Conservation (phyloP, 352 stramenopile genomes). For the Phytophthora hybrid region DNA sequence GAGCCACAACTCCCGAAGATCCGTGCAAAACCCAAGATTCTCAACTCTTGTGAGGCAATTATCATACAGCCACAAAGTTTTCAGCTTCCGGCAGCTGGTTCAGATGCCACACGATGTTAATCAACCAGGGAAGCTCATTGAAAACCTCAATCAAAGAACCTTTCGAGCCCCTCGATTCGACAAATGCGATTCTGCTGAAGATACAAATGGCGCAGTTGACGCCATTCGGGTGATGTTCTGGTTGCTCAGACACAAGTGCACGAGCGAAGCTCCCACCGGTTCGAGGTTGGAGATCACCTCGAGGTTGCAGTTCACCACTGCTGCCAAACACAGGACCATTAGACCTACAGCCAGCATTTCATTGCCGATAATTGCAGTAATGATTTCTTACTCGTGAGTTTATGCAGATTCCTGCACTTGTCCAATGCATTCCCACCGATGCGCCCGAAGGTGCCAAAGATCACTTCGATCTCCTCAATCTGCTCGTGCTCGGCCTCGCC, state of each 20-base stretch:
- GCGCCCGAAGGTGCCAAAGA: constrained; percentile 75
- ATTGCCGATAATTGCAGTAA: background rate
- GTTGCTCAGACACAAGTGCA: constrained; percentile 82
- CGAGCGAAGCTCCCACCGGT: constrained; percentile 65
- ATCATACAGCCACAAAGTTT: constrained; percentile 80
- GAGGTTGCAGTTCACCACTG: constrained; percentile 83
- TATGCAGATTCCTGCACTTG: constrained; percentile 59
- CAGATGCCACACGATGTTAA: background rate
- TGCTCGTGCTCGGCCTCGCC: constrained; percentile 71
- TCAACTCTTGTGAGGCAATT: constrained; percentile 76
- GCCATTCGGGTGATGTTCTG: constrained; percentile 69
- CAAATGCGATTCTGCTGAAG: constrained; percentile 86
- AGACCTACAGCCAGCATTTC: background rate
- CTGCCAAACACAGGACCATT: background rate
- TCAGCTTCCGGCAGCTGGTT: constrained; percentile 65
- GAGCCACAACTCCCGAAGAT: constrained; percentile 87
- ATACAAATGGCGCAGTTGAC: constrained; percentile 74
- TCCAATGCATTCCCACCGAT: constrained; percentile 54
- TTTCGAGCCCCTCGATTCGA: constrained; percentile 79
- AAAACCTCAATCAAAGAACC: constrained; percentile 20
- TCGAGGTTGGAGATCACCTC: constrained; percentile 55
- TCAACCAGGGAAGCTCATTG: background rate
- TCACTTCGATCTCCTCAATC: constrained; percentile 83
- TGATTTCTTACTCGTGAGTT: constrained; percentile 57
- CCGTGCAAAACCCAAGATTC: constrained; percentile 65